Conservation (phyloP, 2,329 filamentous ascomycete species). For the Fonsecaea multimorphosa region DNA sequence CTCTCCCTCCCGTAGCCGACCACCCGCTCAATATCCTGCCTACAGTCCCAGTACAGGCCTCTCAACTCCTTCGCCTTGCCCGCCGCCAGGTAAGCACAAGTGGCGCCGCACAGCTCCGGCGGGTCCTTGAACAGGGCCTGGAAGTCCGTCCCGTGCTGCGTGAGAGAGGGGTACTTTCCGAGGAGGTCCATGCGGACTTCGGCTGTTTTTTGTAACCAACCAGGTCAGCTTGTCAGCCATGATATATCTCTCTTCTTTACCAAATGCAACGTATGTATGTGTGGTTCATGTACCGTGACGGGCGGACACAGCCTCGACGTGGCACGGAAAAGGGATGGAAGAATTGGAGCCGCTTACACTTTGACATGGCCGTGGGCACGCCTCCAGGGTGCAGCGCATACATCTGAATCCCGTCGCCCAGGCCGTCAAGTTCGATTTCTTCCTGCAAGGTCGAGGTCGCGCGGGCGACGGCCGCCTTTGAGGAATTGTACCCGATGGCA, state of each 20-base stretch:
- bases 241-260: too few relatives aligned
- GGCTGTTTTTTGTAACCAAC: neutral
- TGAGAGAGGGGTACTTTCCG: conserved; percentile 17
- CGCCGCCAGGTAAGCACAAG: conserved; percentile 26
- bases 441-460: conserved; percentile 30
- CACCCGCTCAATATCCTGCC: conserved; percentile 30
- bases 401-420: conserved; percentile 23
- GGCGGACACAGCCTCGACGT: too few relatives aligned
- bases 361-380: conserved; percentile 26
- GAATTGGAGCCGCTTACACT: conserved; percentile 9
- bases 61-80: conserved; percentile 31
- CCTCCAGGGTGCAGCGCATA: conserved; percentile 31
- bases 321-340: neutral
- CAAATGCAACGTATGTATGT: too few relatives aligned
- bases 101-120: conserved; percentile 32
- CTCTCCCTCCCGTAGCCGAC: conserved; percentile 23
- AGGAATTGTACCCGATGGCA: conserved; percentile 28
- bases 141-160: conserved; percentile 20
- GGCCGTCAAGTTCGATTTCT: conserved; percentile 30
- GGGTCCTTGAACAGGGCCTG: conserved; percentile 30
- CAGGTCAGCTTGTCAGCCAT: too few relatives aligned
- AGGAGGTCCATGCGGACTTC: conserved; percentile 22
- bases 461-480: conserved; percentile 28
- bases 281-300: too few relatives aligned
- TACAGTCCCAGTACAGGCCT: conserved; percentile 31